A percentile compares a stretch with the other conserved stretches of the same genome.
Conservation (phyloP, 345 rosid genomes). For the Syzygium jambos region DNA sequence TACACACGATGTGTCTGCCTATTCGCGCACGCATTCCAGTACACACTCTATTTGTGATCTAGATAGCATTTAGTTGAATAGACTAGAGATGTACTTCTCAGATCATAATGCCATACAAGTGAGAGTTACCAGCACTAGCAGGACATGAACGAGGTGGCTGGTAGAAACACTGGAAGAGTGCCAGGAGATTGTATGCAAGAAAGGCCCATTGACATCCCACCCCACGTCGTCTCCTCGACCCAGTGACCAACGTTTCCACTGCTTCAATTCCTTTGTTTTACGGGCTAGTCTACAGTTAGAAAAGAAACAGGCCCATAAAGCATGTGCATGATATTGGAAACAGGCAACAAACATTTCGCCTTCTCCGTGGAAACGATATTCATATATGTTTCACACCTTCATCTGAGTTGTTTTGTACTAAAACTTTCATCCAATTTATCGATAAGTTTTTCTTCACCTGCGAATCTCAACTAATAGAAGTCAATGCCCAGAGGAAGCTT, state of each 20-base stretch:
- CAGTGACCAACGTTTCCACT: neutral
- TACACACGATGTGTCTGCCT: neutral
- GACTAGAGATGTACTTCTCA: neutral
- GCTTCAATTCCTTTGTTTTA: neutral
- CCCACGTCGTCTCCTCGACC: neutral
- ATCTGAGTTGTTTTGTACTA: neutral
- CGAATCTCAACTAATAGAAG: neutral
- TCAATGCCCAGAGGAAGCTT: neutral
- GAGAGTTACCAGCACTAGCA: neutral
- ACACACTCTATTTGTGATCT: neutral
- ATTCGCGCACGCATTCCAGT: neutral
- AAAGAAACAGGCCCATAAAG: neutral
- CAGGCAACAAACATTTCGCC: neutral
- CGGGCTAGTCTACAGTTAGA: neutral
- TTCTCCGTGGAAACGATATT: neutral
- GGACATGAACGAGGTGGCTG: neutral
- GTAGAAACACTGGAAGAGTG: neutral
- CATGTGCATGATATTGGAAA: neutral
- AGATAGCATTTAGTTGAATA: neutral
- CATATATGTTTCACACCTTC: neutral
- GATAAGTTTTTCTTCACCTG: neutral
- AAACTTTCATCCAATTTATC: neutral
- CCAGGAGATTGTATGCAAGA: neutral
- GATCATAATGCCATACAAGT: neutral
- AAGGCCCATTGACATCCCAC: neutral